Conservation (phyloP, 2,329 filamentous ascomycete genomes). For the Colletotrichum lindemuthianum region DNA sequence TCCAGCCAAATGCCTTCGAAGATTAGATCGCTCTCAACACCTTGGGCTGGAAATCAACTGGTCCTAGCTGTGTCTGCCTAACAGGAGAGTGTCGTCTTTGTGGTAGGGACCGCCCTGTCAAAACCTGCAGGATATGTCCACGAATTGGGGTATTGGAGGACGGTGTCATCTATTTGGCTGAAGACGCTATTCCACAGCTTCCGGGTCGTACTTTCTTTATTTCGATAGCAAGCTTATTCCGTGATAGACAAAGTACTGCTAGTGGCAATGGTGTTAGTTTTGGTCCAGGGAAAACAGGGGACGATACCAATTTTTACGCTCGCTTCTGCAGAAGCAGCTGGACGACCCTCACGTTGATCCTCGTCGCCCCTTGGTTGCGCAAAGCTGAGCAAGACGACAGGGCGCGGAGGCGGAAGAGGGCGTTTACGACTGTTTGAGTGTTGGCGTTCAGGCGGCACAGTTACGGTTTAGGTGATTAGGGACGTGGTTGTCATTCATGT, state of each 20-base stretch:
- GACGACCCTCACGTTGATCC: not conserved
- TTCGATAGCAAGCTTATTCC: too few relatives aligned
- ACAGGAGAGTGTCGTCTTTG: too few relatives aligned
- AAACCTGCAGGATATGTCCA: too few relatives aligned
- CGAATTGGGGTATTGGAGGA: too few relatives aligned
- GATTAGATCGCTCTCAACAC: too few relatives aligned
- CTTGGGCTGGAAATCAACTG: too few relatives aligned
- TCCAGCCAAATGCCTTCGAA: too few relatives aligned
- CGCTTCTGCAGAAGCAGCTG: slow-evolving; percentile 4
- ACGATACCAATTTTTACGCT: slow-evolving; percentile 10
- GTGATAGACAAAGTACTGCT: not conserved
- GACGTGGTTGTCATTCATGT: slow-evolving; percentile 38
- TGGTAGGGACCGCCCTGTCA: too few relatives aligned
- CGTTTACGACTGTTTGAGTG: slow-evolving; percentile 31
- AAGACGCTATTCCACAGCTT: too few relatives aligned
- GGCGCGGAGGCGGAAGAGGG: slow-evolving; percentile 26
- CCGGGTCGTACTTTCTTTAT: too few relatives aligned
- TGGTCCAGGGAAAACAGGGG: slow-evolving; percentile 1
- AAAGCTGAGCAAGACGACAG: slow-evolving; percentile 16
- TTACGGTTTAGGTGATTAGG: slow-evolving; percentile 36
- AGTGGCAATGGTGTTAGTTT: slow-evolving; percentile 10
- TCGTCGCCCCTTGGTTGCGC: slow-evolving; percentile 7
- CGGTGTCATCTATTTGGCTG: too few relatives aligned
- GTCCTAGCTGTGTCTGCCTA: too few relatives aligned
- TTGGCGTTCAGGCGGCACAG: slow-evolving; percentile 37